Percentiles rank a stretch among this genome's conserved stretches.
Conservation (phyloP, 106 monocot genomes). For the Phalaenopsis aphrodite region DNA sequence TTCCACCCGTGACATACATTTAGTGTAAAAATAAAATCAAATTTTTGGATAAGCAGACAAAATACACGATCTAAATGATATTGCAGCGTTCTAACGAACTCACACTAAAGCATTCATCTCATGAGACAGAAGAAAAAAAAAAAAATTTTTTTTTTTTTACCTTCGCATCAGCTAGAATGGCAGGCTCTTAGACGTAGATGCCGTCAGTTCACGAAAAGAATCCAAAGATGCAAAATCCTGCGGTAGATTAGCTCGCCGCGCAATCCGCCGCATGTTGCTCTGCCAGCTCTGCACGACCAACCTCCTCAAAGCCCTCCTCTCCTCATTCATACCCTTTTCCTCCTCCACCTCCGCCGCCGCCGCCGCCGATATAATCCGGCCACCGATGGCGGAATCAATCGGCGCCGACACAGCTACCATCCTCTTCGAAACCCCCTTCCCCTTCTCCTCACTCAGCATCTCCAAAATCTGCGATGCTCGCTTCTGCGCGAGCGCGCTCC, state of each 20-base stretch:
- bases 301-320: slow-evolving; percentile 49
- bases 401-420: slow-evolving; percentile 4
- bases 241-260: slow-evolving; percentile 54
- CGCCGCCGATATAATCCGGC: too few relatives aligned
- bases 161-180: slow-evolving; percentile 23
- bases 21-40: too few relatives aligned
- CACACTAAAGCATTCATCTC: too few relatives aligned
- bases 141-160: too few relatives aligned
- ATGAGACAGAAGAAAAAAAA: too few relatives aligned
- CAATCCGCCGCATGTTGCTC: slow-evolving; percentile 65
- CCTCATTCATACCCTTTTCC: slow-evolving; percentile 40
- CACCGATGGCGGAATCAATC: slow-evolving; percentile 12
- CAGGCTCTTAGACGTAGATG: slow-evolving; percentile 66
- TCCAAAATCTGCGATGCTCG: slow-evolving; percentile 69
- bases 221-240: slow-evolving; percentile 35
- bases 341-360: background rate
- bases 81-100: too few relatives aligned
- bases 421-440: slow-evolving; percentile 29
- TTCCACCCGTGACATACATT: too few relatives aligned
- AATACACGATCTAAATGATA: too few relatives aligned
- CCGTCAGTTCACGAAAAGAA: slow-evolving; percentile 4
- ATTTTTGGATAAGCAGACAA: too few relatives aligned
- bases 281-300: slow-evolving; percentile 79
- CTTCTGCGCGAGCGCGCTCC: slow-evolving; percentile 69
- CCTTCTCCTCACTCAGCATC: slow-evolving; percentile 43